Evolutionary conservation across 1,284 basidiomycete genomes (phyloP).

Genomic region (Puccinia triticina): DNA sequence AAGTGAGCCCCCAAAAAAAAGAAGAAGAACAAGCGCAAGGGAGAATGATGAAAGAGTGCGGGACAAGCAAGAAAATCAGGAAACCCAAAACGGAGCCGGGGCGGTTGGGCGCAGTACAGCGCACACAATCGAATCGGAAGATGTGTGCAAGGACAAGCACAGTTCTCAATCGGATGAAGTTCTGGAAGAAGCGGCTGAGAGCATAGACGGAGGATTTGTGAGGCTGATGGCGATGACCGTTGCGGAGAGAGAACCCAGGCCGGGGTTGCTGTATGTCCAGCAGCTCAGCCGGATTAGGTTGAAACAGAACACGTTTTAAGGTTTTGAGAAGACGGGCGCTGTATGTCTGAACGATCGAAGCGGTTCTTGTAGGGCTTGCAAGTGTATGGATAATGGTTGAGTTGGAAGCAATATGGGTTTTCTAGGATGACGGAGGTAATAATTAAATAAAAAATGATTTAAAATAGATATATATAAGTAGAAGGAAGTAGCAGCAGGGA

Average conservation of each 20-base stretch:
- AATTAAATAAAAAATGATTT: background rate
- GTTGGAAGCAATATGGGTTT: too few species aligned
- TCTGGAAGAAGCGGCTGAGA: background rate
- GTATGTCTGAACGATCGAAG: too few species aligned
- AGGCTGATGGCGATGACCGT: background rate
- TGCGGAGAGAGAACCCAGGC: background rate
- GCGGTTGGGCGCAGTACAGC: background rate
- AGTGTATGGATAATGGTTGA: background rate
- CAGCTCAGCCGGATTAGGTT: slow-evolving; percentile 16
- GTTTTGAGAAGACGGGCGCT: background rate
- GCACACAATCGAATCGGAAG: background rate
- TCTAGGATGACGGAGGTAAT: background rate
- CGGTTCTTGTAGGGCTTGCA: background rate
- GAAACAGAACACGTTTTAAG: background rate
- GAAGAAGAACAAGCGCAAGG: background rate
- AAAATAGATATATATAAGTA: background rate
- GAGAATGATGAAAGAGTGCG: background rate
- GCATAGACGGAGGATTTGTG: background rate
- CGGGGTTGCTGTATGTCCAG: background rate
- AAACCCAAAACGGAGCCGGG: background rate
- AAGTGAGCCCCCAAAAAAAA: background rate
- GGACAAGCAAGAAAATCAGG: background rate
- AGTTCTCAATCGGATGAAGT: slow-evolving; percentile 1
- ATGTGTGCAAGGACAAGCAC: background rate
- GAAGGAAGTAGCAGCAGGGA: background rate